Evolutionary conservation across 495 filamentous ascomycete genomes (phyloP).

Genomic region (Penicillium daleae): DNA sequence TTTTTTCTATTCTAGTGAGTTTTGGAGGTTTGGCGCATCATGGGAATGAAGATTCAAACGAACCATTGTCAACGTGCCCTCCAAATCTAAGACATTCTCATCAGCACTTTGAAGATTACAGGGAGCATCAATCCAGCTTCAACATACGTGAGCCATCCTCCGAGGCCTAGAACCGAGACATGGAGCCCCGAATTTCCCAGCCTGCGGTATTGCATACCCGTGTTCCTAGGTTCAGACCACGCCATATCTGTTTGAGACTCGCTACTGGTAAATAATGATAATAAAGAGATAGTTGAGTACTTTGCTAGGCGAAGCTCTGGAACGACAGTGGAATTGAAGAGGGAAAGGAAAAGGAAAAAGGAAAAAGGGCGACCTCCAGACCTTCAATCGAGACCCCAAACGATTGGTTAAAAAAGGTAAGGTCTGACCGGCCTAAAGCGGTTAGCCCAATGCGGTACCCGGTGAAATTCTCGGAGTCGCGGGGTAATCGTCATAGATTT

Average conservation of each 20-base stretch:
- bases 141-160: slow-evolving; percentile 8
- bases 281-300: background rate
- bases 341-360: background rate
- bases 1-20: background rate
- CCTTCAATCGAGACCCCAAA: too few species aligned
- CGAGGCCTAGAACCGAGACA: slow-evolving; percentile 3
- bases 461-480: background rate
- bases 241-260: slow-evolving; percentile 1
- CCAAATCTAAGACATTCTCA: background rate
- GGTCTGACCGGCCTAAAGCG: background rate
- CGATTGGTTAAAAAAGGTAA: too few species aligned
- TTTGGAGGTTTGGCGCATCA: background rate
- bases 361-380: background rate
- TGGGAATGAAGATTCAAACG: background rate
- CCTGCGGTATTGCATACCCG: slow-evolving; percentile 3
- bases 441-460: background rate
- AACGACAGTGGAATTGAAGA: background rate
- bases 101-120: background rate
- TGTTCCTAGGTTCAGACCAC: slow-evolving; percentile 5
- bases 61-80: slow-evolving; percentile 4
- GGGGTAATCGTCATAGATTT: background rate
- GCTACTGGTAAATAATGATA: background rate
- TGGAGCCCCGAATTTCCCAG: slow-evolving; percentile 3
- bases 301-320: background rate
- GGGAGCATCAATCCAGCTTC: background rate